Base-by-base conservation (phyloP, 2,329 filamentous ascomycete genomes). In the Neurospora sp. region DNA sequence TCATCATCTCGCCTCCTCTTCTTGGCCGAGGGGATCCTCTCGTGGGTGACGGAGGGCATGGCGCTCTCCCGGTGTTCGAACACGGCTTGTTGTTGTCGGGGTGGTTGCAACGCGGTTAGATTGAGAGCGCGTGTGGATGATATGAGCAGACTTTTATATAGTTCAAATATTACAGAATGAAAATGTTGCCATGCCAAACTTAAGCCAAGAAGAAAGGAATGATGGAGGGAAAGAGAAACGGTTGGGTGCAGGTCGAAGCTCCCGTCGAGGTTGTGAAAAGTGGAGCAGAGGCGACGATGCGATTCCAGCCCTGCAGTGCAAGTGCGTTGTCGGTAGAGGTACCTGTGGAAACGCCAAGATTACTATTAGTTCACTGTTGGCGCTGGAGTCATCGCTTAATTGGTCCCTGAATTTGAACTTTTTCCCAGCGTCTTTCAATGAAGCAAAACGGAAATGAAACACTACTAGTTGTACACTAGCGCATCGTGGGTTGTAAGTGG, bases 31-130 rank as follows among this genome's bases (percentile, higher is more conserved):
- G 76, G 75, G 67, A 77, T 72, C 58, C 75, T 74, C 17, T 79
- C 77, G 38, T 79, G 77, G 66, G 79, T 78, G 71, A 77, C 77
- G 43, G 80, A 81, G 69, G 80, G 80, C 80, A 82, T 82, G 66
- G 62, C 58, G 15, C 19, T 15, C 23, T 62, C 23, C 8, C 28
- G 23, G 52, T 17, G 7, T 62, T 62, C 52, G 52, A 28, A 36
- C 52, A 62, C 52, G 15, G 52, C 52, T 62, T 33, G 15, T 33
- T 62, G 13, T 33, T 62, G 7, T 62, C 0, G 6, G 17, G 13
- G 33, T 33, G 19, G 19, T 52, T 28, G 6, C 46, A 52, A 28
- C 11, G 19, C 46, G 15, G 46, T 5, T 52, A 19, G 15, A 19
- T 11, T 52, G 46, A 28, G 46, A 52, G 43, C 10, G 43, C 19